Conservation (phyloP, 441 rosid species). For the Jatropha multifida region DNA sequence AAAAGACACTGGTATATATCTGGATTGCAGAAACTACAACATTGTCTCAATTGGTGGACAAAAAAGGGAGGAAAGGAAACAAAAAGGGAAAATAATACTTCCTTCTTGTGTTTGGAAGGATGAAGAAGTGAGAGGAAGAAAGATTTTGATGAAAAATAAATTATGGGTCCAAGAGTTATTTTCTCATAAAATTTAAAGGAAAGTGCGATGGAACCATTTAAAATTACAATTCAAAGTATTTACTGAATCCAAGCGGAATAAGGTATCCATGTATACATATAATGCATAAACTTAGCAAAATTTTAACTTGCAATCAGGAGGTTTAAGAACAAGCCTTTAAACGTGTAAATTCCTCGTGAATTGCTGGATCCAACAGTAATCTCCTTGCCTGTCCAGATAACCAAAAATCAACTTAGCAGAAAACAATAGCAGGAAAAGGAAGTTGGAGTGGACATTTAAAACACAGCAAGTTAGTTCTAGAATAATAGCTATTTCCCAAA, state of each 20-base stretch:
- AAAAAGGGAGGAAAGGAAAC: too few species aligned
- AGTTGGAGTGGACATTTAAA: background rate
- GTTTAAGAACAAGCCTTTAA: slow-evolving; percentile 62
- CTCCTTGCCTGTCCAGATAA: slow-evolving; percentile 77
- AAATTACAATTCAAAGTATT: too few species aligned
- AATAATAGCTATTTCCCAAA: background rate
- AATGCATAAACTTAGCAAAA: slow-evolving; percentile 14
- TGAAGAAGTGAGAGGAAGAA: too few species aligned
- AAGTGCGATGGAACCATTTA: too few species aligned
- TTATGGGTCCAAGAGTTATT: too few species aligned
- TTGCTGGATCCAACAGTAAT: slow-evolving; percentile 89
- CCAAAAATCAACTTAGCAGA: slow-evolving; percentile 10
- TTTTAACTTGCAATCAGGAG: slow-evolving; percentile 12
- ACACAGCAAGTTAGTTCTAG: background rate
- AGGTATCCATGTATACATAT: background rate
- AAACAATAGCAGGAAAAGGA: background rate
- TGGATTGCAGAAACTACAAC: background rate
- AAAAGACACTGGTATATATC: background rate
- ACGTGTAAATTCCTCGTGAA: slow-evolving; percentile 94
- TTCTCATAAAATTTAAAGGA: too few species aligned
- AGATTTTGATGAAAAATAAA: too few species aligned
- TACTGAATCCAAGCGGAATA: background rate
- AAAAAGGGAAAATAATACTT: too few species aligned
- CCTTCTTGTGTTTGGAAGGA: too few species aligned
- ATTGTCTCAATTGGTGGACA: background rate